Conservation (phyloP, 2,329 filamentous ascomycete genomes). For the Aspergillus transmontanensis region DNA sequence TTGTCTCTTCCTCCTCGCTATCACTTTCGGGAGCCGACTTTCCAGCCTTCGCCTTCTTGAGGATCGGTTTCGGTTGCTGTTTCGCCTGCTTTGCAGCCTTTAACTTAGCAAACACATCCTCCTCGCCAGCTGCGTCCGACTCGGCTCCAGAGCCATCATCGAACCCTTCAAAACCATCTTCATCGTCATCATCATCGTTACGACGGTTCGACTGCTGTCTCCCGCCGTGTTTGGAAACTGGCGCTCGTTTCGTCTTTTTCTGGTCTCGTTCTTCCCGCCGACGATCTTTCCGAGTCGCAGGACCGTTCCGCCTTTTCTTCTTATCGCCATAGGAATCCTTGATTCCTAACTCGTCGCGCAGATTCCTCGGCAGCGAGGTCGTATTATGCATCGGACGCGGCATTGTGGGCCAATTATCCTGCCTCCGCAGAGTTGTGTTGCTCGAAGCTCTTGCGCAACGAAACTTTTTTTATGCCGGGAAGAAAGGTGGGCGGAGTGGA, state of each 20-base stretch:
- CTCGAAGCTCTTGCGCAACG: neutral
- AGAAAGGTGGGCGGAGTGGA: conserved; percentile 23
- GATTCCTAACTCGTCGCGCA: conserved; percentile 46
- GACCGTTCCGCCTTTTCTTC: conserved; percentile 32
- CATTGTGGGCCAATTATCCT: conserved; percentile 28
- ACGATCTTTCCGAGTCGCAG: conserved; percentile 61
- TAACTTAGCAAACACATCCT: conserved; percentile 22
- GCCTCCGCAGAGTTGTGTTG: conserved; percentile 1
- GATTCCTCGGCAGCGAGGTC: conserved; percentile 42
- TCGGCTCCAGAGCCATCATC: conserved; percentile 26
- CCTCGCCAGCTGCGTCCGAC: conserved; percentile 23
- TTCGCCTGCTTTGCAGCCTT: conserved; percentile 26
- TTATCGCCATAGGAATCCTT: conserved; percentile 38
- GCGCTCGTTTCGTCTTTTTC: conserved; percentile 55
- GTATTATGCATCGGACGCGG: conserved; percentile 42
- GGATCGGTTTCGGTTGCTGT: conserved; percentile 35
- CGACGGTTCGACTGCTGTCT: conserved; percentile 13
- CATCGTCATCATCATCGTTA: conserved; percentile 11
- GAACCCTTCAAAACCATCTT: conserved; percentile 27
- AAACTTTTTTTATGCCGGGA: conserved; percentile 27
- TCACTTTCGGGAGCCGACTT: conserved; percentile 33
- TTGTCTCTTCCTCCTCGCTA: conserved; percentile 28
- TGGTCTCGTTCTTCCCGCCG: conserved; percentile 66
- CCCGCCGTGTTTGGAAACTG: conserved; percentile 16
- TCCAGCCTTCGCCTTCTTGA: conserved; percentile 35